phyloP scores from a whole-genome alignment of 2,329 filamentous ascomycete species.

The Aspergillus texensis region DNA sequence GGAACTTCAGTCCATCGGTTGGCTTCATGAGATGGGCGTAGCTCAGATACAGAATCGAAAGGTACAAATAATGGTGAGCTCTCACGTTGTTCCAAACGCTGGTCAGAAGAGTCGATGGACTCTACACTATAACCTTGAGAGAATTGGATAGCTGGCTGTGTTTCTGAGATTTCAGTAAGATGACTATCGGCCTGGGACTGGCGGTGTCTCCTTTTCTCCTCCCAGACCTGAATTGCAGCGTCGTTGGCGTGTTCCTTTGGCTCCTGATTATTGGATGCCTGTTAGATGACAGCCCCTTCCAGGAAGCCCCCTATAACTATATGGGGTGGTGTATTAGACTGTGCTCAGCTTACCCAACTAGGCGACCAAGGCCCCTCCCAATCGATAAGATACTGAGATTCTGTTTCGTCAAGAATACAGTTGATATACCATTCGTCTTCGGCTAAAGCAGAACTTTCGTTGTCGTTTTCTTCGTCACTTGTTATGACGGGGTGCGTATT shows the following conservation, averaged over 20 bases:
- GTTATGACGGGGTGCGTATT: conserved; percentile 12
- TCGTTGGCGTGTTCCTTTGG: conserved; percentile 39
- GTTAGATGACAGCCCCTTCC: conserved; percentile 12
- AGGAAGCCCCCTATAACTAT: background rate
- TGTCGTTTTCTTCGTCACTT: conserved; percentile 17
- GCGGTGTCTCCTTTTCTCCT: conserved; percentile 26
- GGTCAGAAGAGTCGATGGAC: background rate
- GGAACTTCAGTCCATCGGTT: background rate
- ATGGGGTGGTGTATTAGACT: background rate
- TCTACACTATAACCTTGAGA: conserved; percentile 6
- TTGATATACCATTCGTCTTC: conserved; percentile 40
- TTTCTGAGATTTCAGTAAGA: conserved; percentile 10
- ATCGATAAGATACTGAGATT: conserved; percentile 41
- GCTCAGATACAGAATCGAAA: conserved; percentile 6
- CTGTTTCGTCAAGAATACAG: conserved; percentile 39
- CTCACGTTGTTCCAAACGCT: background rate
- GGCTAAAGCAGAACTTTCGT: conserved; percentile 19
- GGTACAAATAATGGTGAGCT: conserved; percentile 26
- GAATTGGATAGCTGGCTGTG: background rate
- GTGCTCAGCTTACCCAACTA: conserved; percentile 38
- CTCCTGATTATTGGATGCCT: conserved; percentile 28
- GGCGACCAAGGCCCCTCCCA: conserved; percentile 41
- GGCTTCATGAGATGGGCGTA: conserved; percentile 3
- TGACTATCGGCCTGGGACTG: conserved; percentile 7
- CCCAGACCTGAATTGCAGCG: conserved; percentile 32